phyloP scores from a whole-genome alignment of 2,329 filamentous ascomycete genomes.

The Xylariaceae sp. region DNA sequence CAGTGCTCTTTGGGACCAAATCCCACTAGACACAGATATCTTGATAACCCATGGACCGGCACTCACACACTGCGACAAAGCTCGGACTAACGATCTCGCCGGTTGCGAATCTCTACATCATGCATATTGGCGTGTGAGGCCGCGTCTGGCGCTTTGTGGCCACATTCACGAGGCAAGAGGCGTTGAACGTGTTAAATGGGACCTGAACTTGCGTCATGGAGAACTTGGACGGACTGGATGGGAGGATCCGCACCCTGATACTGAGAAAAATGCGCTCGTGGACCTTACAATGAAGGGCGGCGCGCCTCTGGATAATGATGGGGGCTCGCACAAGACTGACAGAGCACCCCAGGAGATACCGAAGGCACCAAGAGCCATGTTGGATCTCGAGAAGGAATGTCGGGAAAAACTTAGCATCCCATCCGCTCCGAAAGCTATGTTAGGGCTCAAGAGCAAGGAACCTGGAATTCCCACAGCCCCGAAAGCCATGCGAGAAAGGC shows the following conservation, averaged over 20 bases:
- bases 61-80: constrained; percentile 54
- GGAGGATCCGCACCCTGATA: constrained; percentile 54
- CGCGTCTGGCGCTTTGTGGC: constrained; percentile 64
- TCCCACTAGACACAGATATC: constrained; percentile 61
- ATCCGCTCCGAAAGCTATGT: no score
- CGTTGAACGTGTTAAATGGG: constrained; percentile 60
- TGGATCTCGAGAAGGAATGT: neutral
- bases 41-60: constrained; percentile 70
- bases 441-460: neutral
- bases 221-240: constrained; percentile 46
- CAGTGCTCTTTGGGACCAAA: constrained; percentile 51
- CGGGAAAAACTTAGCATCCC: no score
- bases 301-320: constrained; percentile 44
- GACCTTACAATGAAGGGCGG: constrained; percentile 51
- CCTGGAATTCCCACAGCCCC: constrained; percentile 21
- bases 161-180: constrained; percentile 69
- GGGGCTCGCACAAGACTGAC: constrained; percentile 16
- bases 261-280: constrained; percentile 58
- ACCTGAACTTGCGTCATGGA: constrained; percentile 42
- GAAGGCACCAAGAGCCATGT: neutral
- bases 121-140: constrained; percentile 57
- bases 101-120: constrained; percentile 60
- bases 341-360: neutral
- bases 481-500: constrained; percentile 38
- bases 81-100: constrained; percentile 33